Conservation (phyloP, 805 yeast species). For the Metschnikowia aberdeeniae region DNA sequence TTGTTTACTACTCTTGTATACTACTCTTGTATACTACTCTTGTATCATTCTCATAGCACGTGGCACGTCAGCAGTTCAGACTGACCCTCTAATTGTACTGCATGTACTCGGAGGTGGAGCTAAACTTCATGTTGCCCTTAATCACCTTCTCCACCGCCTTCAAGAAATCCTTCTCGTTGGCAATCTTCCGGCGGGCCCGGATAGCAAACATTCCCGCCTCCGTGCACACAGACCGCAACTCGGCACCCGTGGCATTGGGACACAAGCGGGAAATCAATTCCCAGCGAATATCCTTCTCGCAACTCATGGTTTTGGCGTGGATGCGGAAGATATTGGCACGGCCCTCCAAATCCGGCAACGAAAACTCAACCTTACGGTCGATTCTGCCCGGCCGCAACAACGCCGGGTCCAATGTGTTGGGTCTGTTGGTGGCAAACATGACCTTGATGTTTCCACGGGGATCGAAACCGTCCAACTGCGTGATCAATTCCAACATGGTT, state of each 20-base stretch:
- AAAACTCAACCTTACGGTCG: constrained; percentile 96
- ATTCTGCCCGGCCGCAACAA: constrained; percentile 97
- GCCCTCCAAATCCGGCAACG: constrained; percentile 95
- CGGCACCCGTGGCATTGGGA: constrained; percentile 99
- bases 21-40: too few species aligned
- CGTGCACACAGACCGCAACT: constrained; percentile 95
- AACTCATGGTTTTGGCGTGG: constrained; percentile 96
- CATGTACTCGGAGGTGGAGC: constrained; percentile 97
- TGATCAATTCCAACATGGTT: constrained; percentile 96
- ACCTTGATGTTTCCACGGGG: constrained; percentile 99
- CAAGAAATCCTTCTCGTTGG: constrained; percentile 95
- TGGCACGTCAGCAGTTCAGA: neutral
- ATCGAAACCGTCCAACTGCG: constrained; percentile 97
- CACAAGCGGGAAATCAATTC: constrained; percentile 95
- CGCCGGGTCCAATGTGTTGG: constrained; percentile 97
- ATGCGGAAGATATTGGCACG: constrained; percentile 96
- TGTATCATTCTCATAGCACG: too few species aligned
- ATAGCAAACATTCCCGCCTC: constrained; percentile 99
- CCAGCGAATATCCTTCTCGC: constrained; percentile 97
- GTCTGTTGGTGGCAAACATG: constrained; percentile 98
- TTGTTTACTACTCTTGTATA: too few species aligned
- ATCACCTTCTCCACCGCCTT: constrained; percentile 98
- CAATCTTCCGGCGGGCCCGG: constrained; percentile 96
- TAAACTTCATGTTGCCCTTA: constrained; percentile 96
- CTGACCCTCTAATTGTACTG: constrained; percentile 68